Evolutionary conservation across 441 rosid species (phyloP), one percentile per base, ranked within the genome.

Genomic region (Populus hybrid): DNA sequence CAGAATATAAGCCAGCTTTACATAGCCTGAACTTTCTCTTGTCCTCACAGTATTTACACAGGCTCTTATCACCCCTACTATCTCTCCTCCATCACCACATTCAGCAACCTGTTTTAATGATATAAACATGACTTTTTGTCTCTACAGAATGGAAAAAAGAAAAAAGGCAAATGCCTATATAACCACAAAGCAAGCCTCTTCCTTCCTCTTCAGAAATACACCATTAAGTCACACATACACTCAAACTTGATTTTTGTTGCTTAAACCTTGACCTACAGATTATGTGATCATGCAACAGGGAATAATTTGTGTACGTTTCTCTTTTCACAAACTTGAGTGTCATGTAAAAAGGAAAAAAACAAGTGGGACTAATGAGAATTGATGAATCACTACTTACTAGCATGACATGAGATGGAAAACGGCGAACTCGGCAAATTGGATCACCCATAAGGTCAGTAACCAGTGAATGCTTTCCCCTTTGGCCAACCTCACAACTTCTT

Each of bases 381-480:
- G 24, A 71, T 71, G n/a, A 9, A 28, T 6, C 3, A 7, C 16
- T 29, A 42, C 14, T 36, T 65, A 91, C 95, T 90, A 93, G 82
- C 90, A 91, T 89, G 73, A 84, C 71, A 72, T 88, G 90, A 2
- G 82, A 84, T 14, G 95, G 83, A 40, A 89, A 90, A 72, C 87
- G 88, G 72, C 97, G 93, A 70, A 93, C 82, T 11, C 97, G 90
- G 73, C 94, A 79, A 70, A 87, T 76, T 7, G 97, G 97, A 76
- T 91, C 97, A 7, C 95, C 97, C 75, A 91, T 70, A 64, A 90
- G 91, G 83, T 91, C 94, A 67, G 94, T 89, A 75, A 93, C 88
- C 68, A 93, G 87, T 3, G 87, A 77, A 63, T 89, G 86, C 79
- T 88, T 84, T 28, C 90, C 89, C 21, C 67, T 77, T 36, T 86